A percentile compares a stretch with the other conserved stretches of the same genome.
Evolutionary conservation across 331 rosid genomes (phyloP).

Genomic region (Stylosanthes scabra): DNA sequence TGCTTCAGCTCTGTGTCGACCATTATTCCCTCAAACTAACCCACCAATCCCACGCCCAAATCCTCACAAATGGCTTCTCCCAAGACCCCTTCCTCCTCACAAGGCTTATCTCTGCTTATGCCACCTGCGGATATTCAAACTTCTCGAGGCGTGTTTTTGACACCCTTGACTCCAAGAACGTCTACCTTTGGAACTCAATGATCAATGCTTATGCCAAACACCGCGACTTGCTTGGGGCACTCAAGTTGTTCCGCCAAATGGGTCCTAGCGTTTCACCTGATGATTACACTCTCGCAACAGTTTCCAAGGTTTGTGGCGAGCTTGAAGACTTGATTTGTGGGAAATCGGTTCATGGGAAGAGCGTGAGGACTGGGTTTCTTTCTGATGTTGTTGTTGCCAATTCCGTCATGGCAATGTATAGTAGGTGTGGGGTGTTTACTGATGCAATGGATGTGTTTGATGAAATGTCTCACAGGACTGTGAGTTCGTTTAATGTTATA

Average conservation of each 20-base stretch:
- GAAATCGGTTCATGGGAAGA: slow-evolving; percentile 69
- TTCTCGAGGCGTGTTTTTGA: slow-evolving; percentile 58
- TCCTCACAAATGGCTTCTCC: slow-evolving; percentile 60
- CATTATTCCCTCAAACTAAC: slow-evolving; percentile 50
- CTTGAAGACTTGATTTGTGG: slow-evolving; percentile 54
- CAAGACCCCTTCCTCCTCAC: slow-evolving; percentile 71
- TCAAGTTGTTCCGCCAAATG: slow-evolving; percentile 59
- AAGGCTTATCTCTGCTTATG: slow-evolving; percentile 76
- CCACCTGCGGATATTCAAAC: slow-evolving; percentile 43
- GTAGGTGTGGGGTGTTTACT: slow-evolving; percentile 54
- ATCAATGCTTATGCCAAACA: slow-evolving; percentile 62
- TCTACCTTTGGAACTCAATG: slow-evolving; percentile 75
- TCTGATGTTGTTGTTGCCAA: slow-evolving; percentile 67
- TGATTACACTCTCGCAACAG: slow-evolving; percentile 70
- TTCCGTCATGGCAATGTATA: slow-evolving; percentile 72
- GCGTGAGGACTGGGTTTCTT: slow-evolving; percentile 58
- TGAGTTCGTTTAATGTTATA: slow-evolving; percentile 71
- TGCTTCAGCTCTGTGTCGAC: slow-evolving; percentile 58
- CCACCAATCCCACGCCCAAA: slow-evolving; percentile 70
- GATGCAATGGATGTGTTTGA: slow-evolving; percentile 66
- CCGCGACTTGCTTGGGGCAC: slow-evolving; percentile 42
- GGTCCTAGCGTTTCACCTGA: slow-evolving; percentile 52
- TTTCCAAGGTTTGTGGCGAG: slow-evolving; percentile 67
- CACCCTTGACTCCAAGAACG: slow-evolving; percentile 45
- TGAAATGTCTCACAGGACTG: slow-evolving; percentile 73